Percentiles rank a stretch among this genome's conserved stretches.
phyloP scores from a whole-genome alignment of 768 basidiomycete species.

The Lactarius sp. region DNA sequence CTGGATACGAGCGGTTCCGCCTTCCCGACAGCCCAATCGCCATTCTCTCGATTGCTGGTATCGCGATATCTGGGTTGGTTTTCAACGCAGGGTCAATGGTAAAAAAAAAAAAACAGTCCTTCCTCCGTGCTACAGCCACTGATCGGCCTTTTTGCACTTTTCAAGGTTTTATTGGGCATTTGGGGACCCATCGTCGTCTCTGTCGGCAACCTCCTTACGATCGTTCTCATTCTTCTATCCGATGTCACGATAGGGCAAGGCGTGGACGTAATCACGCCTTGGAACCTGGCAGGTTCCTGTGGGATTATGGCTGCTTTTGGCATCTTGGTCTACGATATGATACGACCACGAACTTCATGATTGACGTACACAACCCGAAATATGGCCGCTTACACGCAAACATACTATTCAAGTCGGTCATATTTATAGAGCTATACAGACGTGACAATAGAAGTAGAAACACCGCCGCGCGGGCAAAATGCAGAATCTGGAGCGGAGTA shows the following conservation, averaged over 20 bases:
- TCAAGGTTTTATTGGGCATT: slow-evolving; percentile 69
- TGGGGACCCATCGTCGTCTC: slow-evolving; percentile 88
- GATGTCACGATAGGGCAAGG: slow-evolving; percentile 71
- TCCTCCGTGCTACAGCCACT: background rate
- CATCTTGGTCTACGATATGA: slow-evolving; percentile 70
- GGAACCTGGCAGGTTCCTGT: slow-evolving; percentile 71
- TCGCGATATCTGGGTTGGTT: slow-evolving; percentile 63
- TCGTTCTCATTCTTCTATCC: slow-evolving; percentile 78
- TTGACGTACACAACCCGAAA: background rate
- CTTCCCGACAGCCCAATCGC: slow-evolving; percentile 51
- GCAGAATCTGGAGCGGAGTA: background rate
- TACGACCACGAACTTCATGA: slow-evolving; percentile 27
- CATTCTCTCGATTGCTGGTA: slow-evolving; percentile 53
- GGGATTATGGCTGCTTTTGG: slow-evolving; percentile 82
- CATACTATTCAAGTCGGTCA: background rate
- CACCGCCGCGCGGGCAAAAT: background rate
- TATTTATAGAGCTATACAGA: background rate
- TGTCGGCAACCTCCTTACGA: slow-evolving; percentile 91
- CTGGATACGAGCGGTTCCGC: slow-evolving; percentile 59
- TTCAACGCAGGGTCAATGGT: slow-evolving; percentile 91
- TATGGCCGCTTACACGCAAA: background rate
- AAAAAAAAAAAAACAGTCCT: slow-evolving; percentile 22
- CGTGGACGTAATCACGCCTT: slow-evolving; percentile 54
- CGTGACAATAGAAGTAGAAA: background rate
- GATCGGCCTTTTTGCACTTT: slow-evolving; percentile 8